Evolutionary conservation across 2,329 filamentous ascomycete genomes (phyloP), one percentile per base, ranked within the genome.

Genomic region (Ustulina deusta): DNA sequence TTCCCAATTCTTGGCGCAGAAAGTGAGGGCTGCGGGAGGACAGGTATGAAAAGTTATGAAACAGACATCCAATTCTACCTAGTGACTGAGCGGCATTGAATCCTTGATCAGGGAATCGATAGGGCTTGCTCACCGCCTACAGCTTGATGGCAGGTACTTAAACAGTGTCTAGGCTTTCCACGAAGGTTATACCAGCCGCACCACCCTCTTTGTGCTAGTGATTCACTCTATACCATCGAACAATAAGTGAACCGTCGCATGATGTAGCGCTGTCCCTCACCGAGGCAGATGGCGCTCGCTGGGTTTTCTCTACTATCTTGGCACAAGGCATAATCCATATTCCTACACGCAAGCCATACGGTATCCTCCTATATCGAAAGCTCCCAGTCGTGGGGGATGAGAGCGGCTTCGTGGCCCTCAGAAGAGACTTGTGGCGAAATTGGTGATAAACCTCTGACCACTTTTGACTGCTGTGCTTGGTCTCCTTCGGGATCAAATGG

Each of bases 1-100:
- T 62, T 81, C 83, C 15, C 78, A 81, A 32, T 84, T 82, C 59
- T 79, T 87, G 55, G 62, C 63, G 10, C 65, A 65, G n/a, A 75
- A 66, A 54, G 69, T 74, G 3, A 65, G 61, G 51, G 48, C 36
- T 7, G 40, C 55, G 48, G 13, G 34, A 62, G 20, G 13, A 20
- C 13, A 29, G 13, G 11, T 20, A 13, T 46, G n/a, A 56, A 36
- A 36, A 2, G 9, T 3, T 22, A n/a, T 10, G 34, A 40, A 34
- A 48, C 7, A n/a, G 10, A 42, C 22, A 29, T 36, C 44, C 25
- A 15, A 34, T 34, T 29, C 15, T 17, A n/a, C n/a, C n/a, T n/a
- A 5, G 36, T 25, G 10, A 58, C 36, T 27, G 2, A 6, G 27
- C 10, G 38, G 38, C 15, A 49, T 20, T 22, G 11, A 27, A 36